These are phyloP conservation scores for Termitomyces sp. DNA, from an alignment of 768 basidiomycete genomes.

Conservation along the genomic window DNA sequence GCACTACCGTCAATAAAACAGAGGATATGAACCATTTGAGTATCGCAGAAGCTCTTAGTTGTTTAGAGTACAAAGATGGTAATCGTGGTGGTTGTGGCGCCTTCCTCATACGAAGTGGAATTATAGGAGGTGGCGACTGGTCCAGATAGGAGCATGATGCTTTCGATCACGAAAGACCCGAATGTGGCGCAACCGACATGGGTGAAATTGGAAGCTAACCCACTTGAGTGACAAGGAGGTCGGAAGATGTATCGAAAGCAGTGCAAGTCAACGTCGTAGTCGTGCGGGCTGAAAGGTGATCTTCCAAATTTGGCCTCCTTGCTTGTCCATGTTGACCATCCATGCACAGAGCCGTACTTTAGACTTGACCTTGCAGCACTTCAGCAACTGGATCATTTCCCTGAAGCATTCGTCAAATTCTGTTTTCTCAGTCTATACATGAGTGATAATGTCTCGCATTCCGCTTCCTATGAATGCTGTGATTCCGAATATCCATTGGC, in stretches of 20 bases:
- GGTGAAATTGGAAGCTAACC: background rate
- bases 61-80: background rate
- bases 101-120: background rate
- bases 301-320: constrained; percentile 1
- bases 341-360: background rate
- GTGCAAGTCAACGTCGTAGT: background rate
- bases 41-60: background rate
- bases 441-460: constrained; percentile 19
- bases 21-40: background rate
- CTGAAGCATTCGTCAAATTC: background rate
- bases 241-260: background rate
- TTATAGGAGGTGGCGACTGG: background rate
- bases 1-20: too few relatives aligned
- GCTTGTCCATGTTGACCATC: constrained; percentile 3
- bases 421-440: background rate
- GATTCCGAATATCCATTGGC: constrained; percentile 15
- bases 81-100: background rate
- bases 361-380: background rate
- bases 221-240: background rate
- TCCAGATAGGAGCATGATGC: background rate
- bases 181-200: background rate
- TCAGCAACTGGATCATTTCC: background rate
- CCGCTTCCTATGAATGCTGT: constrained; percentile 52
- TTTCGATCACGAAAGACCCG: background rate
- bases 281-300: background rate